Evolutionary conservation across 495 filamentous ascomycete species (phyloP).

Genomic region (Neurospora sp.): DNA sequence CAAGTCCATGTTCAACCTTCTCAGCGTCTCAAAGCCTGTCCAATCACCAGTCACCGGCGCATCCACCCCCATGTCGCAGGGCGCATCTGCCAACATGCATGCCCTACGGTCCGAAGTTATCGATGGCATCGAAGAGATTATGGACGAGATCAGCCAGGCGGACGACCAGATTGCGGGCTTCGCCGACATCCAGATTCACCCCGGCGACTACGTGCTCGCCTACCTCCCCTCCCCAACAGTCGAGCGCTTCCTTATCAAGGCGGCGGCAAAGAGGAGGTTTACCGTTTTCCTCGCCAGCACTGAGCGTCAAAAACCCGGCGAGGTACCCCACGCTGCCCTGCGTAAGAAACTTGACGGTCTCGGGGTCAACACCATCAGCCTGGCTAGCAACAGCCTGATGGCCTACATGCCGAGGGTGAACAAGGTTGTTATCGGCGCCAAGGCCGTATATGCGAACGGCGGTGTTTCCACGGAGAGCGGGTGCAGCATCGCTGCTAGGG

Average conservation of each 20-base stretch:
- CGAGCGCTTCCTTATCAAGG: slow-evolving; percentile 76
- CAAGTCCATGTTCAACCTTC: slow-evolving; percentile 77
- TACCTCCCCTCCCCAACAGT: slow-evolving; percentile 72
- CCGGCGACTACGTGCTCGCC: slow-evolving; percentile 80
- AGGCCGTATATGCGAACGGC: slow-evolving; percentile 78
- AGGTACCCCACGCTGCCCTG: slow-evolving; percentile 40
- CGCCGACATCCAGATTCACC: slow-evolving; percentile 80
- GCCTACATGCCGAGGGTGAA: slow-evolving; percentile 89
- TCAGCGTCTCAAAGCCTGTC: slow-evolving; percentile 28
- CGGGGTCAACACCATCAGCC: slow-evolving; percentile 70
- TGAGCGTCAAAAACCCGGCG: slow-evolving; percentile 16
- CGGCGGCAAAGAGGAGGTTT: slow-evolving; percentile 76
- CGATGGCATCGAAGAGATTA: slow-evolving; percentile 80
- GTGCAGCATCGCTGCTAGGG: slow-evolving; percentile 66
- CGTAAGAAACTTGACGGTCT: slow-evolving; percentile 63
- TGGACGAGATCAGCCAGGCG: slow-evolving; percentile 79
- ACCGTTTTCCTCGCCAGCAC: slow-evolving; percentile 69
- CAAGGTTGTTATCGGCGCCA: slow-evolving; percentile 83
- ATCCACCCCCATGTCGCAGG: slow-evolving; percentile 33
- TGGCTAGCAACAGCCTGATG: slow-evolving; percentile 76
- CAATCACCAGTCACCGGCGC: slow-evolving; percentile 29
- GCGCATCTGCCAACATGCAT: slow-evolving; percentile 25
- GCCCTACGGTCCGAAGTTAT: slow-evolving; percentile 81
- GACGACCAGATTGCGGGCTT: slow-evolving; percentile 83
- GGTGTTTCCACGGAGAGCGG: slow-evolving; percentile 73